Evolutionary conservation across 2,329 filamentous ascomycete genomes (phyloP).

Genomic region (Neopestalotiopsis clavispora): DNA sequence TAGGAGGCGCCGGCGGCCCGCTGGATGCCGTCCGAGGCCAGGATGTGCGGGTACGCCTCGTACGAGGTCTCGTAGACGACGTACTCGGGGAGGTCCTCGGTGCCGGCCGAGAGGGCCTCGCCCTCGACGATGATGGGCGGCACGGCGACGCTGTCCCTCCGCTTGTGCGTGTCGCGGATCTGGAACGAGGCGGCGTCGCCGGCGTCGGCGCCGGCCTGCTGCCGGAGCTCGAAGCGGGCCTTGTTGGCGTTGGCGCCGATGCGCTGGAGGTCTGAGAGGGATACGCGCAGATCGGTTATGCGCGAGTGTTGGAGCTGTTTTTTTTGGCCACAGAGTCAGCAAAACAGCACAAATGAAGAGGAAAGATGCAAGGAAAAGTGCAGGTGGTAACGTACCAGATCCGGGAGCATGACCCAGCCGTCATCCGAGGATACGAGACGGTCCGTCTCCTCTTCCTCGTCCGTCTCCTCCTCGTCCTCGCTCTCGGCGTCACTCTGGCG

Average conservation of each 20-base stretch:
- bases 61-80: conserved; percentile 51
- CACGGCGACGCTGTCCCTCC: conserved; percentile 26
- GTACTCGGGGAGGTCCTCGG: conserved; percentile 43
- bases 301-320: conserved; percentile 40
- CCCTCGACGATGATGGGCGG: conserved; percentile 34
- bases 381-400: conserved; percentile 40
- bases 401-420: conserved; percentile 45
- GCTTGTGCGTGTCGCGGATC: conserved; percentile 39
- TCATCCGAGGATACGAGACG: conserved; percentile 42
- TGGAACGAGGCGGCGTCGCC: conserved; percentile 38
- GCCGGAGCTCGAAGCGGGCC: conserved; percentile 40
- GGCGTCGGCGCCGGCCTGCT: conserved; percentile 28
- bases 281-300: conserved; percentile 39
- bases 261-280: conserved; percentile 39
- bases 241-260: conserved; percentile 40
- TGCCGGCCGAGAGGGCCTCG: conserved; percentile 36
- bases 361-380: too few species aligned
- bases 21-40: conserved; percentile 44
- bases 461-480: conserved; percentile 39
- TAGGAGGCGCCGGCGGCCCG: conserved; percentile 44
- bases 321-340: conserved; percentile 14
- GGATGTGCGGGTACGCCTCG: conserved; percentile 47
- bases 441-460: conserved; percentile 32
- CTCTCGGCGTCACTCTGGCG: conserved; percentile 25
- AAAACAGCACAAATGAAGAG: too few species aligned